phyloP scores from a whole-genome alignment of 1,139 yeast genomes.

The Blastobotrys illinoisensis region DNA sequence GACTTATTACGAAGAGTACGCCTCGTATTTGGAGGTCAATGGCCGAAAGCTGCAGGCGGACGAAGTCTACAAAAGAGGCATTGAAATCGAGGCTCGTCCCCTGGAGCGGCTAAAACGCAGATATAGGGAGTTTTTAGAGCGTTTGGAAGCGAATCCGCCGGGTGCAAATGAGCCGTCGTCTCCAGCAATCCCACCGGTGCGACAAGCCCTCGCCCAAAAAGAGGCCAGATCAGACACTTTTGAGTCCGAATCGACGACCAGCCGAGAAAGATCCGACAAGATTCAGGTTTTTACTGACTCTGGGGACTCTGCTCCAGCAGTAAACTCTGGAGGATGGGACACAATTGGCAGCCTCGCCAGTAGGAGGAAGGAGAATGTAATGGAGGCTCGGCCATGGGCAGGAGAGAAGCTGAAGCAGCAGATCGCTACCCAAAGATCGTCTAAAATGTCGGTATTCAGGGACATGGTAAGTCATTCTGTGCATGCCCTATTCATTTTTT shows the following conservation, averaged over 20 bases:
- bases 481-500: neutral
- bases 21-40: conserved; percentile 53
- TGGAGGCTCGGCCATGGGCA: conserved; percentile 57
- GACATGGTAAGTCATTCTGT: conserved; percentile 28
- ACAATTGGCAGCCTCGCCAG: conserved; percentile 47
- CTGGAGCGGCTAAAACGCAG: conserved; percentile 46
- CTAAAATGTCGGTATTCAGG: conserved; percentile 41
- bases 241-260: neutral
- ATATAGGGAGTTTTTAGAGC: conserved; percentile 42
- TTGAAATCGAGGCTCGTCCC: conserved; percentile 61
- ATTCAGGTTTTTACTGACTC: conserved; percentile 27
- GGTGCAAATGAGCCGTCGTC: conserved; percentile 35
- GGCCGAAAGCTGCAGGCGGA: conserved; percentile 55
- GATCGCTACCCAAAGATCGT: conserved; percentile 15
- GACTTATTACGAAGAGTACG: conserved; percentile 75
- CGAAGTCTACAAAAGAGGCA: conserved; percentile 58
- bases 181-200: conserved; percentile 25
- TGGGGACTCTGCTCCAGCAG: neutral
- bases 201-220: conserved; percentile 23
- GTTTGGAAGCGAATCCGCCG: conserved; percentile 32
- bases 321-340: conserved; percentile 39
- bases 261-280: conserved; percentile 13
- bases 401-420: conserved; percentile 53
- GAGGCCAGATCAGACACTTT: conserved; percentile 3
- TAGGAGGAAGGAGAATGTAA: conserved; percentile 60